A percentile compares a stretch with the other conserved stretches of the same genome.
Evolutionary conservation across 495 filamentous ascomycete species (phyloP).

Genomic region (Aspergillus conjunctus): DNA sequence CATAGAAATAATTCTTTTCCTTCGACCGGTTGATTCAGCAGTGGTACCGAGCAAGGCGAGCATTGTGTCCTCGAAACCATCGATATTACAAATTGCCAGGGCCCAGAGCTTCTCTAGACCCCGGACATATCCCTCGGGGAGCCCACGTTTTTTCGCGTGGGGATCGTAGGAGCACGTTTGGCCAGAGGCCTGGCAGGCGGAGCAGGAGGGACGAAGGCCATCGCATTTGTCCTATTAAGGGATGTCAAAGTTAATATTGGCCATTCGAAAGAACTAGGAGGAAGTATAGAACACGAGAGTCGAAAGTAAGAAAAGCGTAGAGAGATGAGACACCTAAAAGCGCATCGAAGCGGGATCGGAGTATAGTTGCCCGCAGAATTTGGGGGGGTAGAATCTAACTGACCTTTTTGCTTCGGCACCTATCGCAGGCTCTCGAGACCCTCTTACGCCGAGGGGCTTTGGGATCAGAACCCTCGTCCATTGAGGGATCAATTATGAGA

Average conservation of each 20-base stretch:
- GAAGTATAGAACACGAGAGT: no score
- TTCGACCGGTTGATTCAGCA: conserved; percentile 37
- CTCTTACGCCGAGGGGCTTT: conserved; percentile 58
- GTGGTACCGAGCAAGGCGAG: conserved; percentile 45
- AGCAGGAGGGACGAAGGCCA: conserved; percentile 63
- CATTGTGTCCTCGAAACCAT: conserved; percentile 53
- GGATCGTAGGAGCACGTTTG: conserved; percentile 68
- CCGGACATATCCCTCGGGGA: conserved; percentile 52
- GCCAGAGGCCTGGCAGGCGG: conserved; percentile 61
- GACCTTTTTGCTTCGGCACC: conserved; percentile 64
- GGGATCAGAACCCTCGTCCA: conserved; percentile 49
- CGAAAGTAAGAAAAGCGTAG: no score
- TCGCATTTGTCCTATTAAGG: conserved; percentile 62
- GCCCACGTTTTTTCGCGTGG: conserved; percentile 68
- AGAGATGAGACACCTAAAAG: no score
- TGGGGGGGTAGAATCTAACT: conserved; percentile 4
- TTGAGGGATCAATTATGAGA: conserved; percentile 34
- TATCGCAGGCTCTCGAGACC: conserved; percentile 71
- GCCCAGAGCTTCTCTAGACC: conserved; percentile 51
- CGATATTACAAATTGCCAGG: conserved; percentile 49
- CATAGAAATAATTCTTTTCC: conserved; percentile 39
- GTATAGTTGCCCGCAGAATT: no score
- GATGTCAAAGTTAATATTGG: neutral
- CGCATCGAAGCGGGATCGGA: no score
- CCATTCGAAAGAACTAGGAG: neutral